Evolutionary conservation across 495 filamentous ascomycete genomes (phyloP).

Genomic region (Immersiella caudata): DNA sequence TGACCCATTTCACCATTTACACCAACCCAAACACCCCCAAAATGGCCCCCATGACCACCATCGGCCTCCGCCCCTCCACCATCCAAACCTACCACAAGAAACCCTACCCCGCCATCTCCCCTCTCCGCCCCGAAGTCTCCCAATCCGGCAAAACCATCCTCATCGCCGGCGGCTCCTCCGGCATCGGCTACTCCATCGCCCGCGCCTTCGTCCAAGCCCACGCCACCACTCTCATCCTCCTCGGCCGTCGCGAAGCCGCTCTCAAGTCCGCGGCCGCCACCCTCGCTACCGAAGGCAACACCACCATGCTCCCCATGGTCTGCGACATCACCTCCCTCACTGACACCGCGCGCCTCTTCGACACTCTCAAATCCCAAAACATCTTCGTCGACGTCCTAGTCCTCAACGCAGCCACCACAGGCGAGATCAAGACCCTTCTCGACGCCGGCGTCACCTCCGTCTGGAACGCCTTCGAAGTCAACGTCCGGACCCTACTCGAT

Average conservation of each 20-base stretch:
- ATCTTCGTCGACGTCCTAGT: slow-evolving; percentile 45
- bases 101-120: slow-evolving; percentile 49
- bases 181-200: slow-evolving; percentile 45
- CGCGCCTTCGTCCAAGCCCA: slow-evolving; percentile 40
- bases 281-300: slow-evolving; percentile 26
- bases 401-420: slow-evolving; percentile 37
- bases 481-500: slow-evolving; percentile 41
- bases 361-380: slow-evolving; percentile 32
- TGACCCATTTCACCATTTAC: not conserved
- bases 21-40: not conserved
- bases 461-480: slow-evolving; percentile 40
- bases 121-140: slow-evolving; percentile 39
- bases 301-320: slow-evolving; percentile 25
- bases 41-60: not conserved
- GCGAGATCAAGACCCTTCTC: slow-evolving; percentile 14
- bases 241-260: slow-evolving; percentile 30
- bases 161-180: slow-evolving; percentile 48
- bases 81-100: slow-evolving; percentile 37
- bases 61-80: slow-evolving; percentile 10
- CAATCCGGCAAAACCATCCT: slow-evolving; percentile 50
- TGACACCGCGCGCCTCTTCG: slow-evolving; percentile 41
- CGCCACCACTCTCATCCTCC: slow-evolving; percentile 39
- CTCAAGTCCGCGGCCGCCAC: slow-evolving; percentile 19
- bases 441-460: slow-evolving; percentile 17
- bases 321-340: slow-evolving; percentile 34